Base-by-base conservation (phyloP, 2,329 filamentous ascomycete species). In the Ophiocordyceps camponoti-saundersi region DNA sequence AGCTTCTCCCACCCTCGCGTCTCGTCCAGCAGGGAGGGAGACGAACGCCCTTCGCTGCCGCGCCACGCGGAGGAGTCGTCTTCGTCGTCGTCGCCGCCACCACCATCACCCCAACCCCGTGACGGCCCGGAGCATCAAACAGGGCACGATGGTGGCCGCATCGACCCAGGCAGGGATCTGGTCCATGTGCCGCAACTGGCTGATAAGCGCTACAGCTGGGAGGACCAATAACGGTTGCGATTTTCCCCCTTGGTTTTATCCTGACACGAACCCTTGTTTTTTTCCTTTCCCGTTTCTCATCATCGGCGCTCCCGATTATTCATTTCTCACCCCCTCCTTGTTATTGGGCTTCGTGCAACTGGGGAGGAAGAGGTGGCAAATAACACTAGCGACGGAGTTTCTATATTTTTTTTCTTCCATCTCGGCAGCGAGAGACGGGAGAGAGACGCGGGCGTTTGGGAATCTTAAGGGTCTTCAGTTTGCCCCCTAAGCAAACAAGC, bases 181-280 rank as follows among this genome's bases (percentile, higher is more conserved):
- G 59, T 74, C 3, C 71, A 74, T 49, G 67, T 75, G 11, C 71
- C 71, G 2, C 71, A 75, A 53, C 55, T 70, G 48, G 68, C 71
- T 3, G 65, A 65, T 30, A 66, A 62, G 50, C 61, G 71, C 34
- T 75, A 72, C 47, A 74, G 71, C 50, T 75, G 71, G 70, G 71
- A 74, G 52, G 61, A 67, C 6, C 58, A 61, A 29, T 47, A 50
- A 49, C 54, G 48, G 54, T 32, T 18, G 45, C 18, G 20, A 18
- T 12, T 32, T 13, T 39, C 23, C 23, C 6, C 13, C 32, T 16
- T 16, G 10, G 10, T 16, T 6, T 6, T 16, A 16, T 13, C 32
- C 32, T 16, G 7, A 36, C 32, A 16, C 13, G 13, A 15, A 36
- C 32, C 32, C 32, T 36, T 36, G 10, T 36, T 30, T 32, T 43